A percentile compares a stretch with the other conserved stretches of the same genome.
These are phyloP conservation scores for Xylaria cubensis DNA, from an alignment of 495 filamentous ascomycete genomes.

Conservation along the genomic window DNA sequence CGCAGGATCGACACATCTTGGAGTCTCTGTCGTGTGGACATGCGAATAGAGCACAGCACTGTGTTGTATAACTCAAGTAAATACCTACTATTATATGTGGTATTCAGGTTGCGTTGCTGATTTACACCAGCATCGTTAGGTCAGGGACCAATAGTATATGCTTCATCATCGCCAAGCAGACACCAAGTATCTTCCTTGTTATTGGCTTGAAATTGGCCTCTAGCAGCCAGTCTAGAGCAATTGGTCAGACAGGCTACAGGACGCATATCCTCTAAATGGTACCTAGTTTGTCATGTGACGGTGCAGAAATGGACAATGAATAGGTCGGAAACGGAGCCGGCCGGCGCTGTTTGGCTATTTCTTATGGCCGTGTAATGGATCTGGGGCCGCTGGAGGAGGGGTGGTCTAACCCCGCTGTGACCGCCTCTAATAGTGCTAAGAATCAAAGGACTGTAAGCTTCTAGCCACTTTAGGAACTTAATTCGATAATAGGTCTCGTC, in stretches of 20 bases:
- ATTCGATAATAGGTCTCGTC: conserved; percentile 15
- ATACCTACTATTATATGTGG: no score
- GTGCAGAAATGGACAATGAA: background rate
- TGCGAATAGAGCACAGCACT: background rate
- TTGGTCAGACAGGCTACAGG: conserved; percentile 6
- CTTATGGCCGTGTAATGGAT: background rate
- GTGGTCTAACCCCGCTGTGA: conserved; percentile 5
- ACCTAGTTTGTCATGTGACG: conserved; percentile 2
- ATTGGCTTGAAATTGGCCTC: background rate
- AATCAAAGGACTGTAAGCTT: background rate
- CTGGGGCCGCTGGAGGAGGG: background rate
- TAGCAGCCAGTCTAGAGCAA: background rate
- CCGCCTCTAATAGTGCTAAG: conserved; percentile 2
- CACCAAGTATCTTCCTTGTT: background rate
- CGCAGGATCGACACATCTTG: background rate
- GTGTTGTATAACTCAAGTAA: background rate
- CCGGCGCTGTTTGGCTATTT: conserved; percentile 6
- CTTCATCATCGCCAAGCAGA: background rate
- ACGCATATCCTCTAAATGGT: background rate
- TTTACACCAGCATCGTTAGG: background rate
- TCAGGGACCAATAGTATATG: background rate
- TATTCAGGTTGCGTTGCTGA: background rate
- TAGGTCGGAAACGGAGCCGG: conserved; percentile 15
- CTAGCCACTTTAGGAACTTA: conserved; percentile 8
- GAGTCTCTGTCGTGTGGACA: background rate